Conservation (phyloP, 768 basidiomycete species). For the Tulasnella sp. region DNA sequence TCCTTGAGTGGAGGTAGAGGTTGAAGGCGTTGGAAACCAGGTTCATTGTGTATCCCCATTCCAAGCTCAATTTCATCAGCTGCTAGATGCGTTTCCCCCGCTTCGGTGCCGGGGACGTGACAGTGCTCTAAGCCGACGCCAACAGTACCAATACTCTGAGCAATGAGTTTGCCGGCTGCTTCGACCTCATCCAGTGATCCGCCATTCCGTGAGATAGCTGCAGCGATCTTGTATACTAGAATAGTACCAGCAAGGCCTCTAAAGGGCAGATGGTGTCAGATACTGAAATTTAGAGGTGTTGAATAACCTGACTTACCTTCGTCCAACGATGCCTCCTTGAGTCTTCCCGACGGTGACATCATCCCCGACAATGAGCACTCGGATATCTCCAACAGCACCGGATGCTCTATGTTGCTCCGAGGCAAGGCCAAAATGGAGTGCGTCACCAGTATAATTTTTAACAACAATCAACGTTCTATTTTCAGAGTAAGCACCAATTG, state of each 20-base stretch:
- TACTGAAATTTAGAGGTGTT: background rate
- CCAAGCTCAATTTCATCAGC: conserved; percentile 65
- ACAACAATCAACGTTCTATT: conserved; percentile 67
- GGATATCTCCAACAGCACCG: conserved; percentile 46
- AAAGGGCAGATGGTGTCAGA: background rate
- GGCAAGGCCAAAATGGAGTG: conserved; percentile 84
- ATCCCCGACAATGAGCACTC: conserved; percentile 75
- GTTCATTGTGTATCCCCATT: conserved; percentile 74
- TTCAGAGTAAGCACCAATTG: background rate
- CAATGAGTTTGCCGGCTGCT: conserved; percentile 47
- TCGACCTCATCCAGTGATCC: conserved; percentile 57
- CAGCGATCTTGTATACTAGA: conserved; percentile 82
- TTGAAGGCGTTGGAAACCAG: conserved; percentile 52
- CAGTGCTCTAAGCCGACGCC: conserved; percentile 83
- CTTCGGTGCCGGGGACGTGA: conserved; percentile 71
- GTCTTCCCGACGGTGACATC: conserved; percentile 76
- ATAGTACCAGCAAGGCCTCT: conserved; percentile 75
- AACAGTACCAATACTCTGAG: conserved; percentile 61
- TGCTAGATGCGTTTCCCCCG: conserved; percentile 41
- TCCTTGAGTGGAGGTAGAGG: conserved; percentile 58
- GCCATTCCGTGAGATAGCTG: conserved; percentile 60
- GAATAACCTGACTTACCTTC: conserved; percentile 36
- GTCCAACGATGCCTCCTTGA: conserved; percentile 73
- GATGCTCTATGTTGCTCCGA: conserved; percentile 65
- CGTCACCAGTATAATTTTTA: conserved; percentile 84